A percentile compares a stretch with the other conserved stretches of the same genome.
Conservation (phyloP, 768 basidiomycete species). For the Coprinellus micaceus region DNA sequence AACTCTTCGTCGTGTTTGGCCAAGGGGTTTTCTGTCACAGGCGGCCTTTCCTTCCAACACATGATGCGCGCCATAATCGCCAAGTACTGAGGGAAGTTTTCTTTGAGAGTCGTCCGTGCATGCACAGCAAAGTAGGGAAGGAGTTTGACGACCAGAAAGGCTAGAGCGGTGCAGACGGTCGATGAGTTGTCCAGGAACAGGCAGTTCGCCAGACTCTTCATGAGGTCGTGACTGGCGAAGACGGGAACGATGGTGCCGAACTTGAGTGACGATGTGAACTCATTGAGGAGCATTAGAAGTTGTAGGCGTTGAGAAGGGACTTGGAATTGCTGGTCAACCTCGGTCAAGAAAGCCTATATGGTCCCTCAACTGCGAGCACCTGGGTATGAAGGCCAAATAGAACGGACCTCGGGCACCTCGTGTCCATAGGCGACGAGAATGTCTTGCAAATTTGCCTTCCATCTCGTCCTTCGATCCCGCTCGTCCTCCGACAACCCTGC, state of each 20-base stretch:
- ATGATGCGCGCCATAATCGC: constrained; percentile 66
- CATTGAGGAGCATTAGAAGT: constrained; percentile 61
- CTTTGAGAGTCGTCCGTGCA: constrained; percentile 52
- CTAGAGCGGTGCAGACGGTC: constrained; percentile 59
- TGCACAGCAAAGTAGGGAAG: constrained; percentile 73
- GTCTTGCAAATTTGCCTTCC: constrained; percentile 80
- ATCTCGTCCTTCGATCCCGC: constrained; percentile 54
- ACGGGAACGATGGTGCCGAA: constrained; percentile 48
- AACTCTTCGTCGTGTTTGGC: constrained; percentile 25
- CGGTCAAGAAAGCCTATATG: constrained; percentile 63
- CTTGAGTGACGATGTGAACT: constrained; percentile 51
- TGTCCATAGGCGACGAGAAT: constrained; percentile 64
- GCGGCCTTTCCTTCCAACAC: constrained; percentile 65
- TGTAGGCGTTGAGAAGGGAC: constrained; percentile 63
- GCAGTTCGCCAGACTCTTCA: constrained; percentile 61
- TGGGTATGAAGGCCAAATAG: not conserved
- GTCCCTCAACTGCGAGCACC: constrained; percentile 2
- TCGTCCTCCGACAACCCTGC: constrained; percentile 61
- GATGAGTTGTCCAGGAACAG: constrained; percentile 74
- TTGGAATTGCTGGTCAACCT: constrained; percentile 60
- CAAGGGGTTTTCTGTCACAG: constrained; percentile 26
- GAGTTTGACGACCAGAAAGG: constrained; percentile 64
- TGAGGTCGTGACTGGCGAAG: constrained; percentile 59
- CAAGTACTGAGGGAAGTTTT: constrained; percentile 60
- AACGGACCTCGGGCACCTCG: constrained; percentile 58